Evolutionary conservation across 768 basidiomycete species (phyloP).

Genomic region (Russula earlei): DNA sequence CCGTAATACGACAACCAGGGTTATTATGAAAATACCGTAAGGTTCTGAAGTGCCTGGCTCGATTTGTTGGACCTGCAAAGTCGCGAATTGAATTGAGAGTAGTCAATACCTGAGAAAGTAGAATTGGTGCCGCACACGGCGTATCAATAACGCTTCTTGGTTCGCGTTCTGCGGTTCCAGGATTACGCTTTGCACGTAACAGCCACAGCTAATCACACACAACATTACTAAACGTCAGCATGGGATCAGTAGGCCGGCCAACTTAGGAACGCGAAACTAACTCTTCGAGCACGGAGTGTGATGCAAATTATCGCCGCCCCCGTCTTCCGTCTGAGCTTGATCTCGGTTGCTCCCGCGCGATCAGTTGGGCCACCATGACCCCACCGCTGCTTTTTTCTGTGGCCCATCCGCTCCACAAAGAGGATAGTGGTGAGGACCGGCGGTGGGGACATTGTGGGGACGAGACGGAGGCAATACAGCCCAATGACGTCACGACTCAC

Average conservation of each 20-base stretch:
- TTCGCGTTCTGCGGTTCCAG: background rate
- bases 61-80: background rate
- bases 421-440: background rate
- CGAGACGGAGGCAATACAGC: background rate
- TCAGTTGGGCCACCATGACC: background rate
- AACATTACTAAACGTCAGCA: background rate
- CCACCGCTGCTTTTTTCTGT: background rate
- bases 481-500: conserved; percentile 5
- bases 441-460: conserved; percentile 1
- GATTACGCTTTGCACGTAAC: background rate
- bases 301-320: background rate
- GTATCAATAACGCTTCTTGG: background rate
- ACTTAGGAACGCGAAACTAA: background rate
- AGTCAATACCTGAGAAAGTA: background rate
- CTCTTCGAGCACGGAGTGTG: too few relatives aligned
- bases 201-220: background rate
- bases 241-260: background rate
- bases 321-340: too few relatives aligned
- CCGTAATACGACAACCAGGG: background rate
- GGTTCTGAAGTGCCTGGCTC: too few relatives aligned
- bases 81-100: background rate
- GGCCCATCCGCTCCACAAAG: background rate
- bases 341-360: conserved; percentile 3
- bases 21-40: conserved; percentile 3
- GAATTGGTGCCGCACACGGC: background rate